These are phyloP conservation scores for Talaromyces funiculosus DNA, from an alignment of 2,329 filamentous ascomycete species.

Conservation along the genomic window DNA sequence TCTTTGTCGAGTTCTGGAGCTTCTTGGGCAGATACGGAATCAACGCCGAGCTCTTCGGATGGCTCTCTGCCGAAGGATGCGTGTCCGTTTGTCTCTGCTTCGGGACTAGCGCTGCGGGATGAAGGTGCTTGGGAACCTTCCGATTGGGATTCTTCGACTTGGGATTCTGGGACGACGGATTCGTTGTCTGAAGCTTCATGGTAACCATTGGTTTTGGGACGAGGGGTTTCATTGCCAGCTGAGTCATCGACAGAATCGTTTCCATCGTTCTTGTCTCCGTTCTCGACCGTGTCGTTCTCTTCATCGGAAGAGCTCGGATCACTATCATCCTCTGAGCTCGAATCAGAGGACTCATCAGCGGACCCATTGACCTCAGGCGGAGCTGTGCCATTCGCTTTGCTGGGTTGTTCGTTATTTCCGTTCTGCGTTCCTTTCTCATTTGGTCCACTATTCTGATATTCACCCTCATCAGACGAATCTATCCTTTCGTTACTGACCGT, in stretches of 20 bases:
- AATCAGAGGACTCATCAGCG: not conserved
- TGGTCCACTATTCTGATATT: not conserved
- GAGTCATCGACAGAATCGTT: not conserved
- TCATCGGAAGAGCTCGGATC: not conserved
- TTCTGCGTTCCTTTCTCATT: not conserved
- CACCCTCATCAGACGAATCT: constrained; percentile 5
- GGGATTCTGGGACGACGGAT: not conserved
- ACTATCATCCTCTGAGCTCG: constrained; percentile 2
- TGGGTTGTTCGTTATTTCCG: not conserved
- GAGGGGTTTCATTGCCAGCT: not conserved
- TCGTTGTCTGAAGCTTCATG: not conserved
- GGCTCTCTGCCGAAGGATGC: not conserved
- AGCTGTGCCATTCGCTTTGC: not conserved
- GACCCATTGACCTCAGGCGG: not conserved
- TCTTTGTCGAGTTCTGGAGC: not conserved
- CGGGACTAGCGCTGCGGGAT: not conserved
- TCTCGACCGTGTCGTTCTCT: not conserved
- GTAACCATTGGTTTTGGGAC: not conserved
- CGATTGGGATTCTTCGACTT: not conserved
- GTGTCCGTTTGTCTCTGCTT: not conserved
- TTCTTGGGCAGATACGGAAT: not conserved
- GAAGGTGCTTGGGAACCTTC: not conserved
- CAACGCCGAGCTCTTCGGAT: not conserved
- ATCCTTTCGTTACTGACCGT: not conserved
- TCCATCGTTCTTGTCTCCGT: not conserved